Evolutionary conservation across 768 basidiomycete genomes (phyloP).

Genomic region (Naganishia onofrii): DNA sequence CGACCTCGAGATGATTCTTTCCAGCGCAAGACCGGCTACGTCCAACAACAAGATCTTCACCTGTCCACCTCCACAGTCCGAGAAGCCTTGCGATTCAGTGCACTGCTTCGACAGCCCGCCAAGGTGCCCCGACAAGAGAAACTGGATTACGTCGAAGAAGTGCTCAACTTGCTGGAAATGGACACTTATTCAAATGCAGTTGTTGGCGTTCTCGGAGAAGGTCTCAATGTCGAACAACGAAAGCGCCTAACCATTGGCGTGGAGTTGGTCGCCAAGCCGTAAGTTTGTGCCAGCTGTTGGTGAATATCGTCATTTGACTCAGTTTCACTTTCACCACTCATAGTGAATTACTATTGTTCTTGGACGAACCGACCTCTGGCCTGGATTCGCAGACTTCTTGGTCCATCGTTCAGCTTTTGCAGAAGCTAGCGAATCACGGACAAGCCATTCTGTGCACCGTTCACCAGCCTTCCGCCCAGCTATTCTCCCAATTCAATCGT

Average conservation of each 20-base stretch:
- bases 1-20: conserved; percentile 53
- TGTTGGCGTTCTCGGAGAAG: conserved; percentile 52
- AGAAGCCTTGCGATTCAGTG: conserved; percentile 55
- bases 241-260: conserved; percentile 52
- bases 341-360: conserved; percentile 53
- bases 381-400: conserved; percentile 79
- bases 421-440: conserved; percentile 54
- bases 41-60: conserved; percentile 54
- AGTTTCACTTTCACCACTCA: neutral
- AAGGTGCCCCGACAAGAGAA: conserved; percentile 51
- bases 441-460: conserved; percentile 43
- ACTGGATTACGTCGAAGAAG: conserved; percentile 54
- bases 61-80: conserved; percentile 53
- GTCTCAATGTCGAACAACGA: conserved; percentile 46
- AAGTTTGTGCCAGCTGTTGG: conserved; percentile 36
- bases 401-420: conserved; percentile 64
- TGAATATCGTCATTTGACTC: neutral
- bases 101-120: conserved; percentile 54
- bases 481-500: conserved; percentile 79
- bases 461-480: conserved; percentile 63
- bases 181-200: conserved; percentile 49
- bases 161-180: conserved; percentile 55
- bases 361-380: conserved; percentile 57
- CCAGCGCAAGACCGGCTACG: conserved; percentile 56
- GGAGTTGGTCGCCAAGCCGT: conserved; percentile 54